Evolutionary conservation across 129 eudicot genomes (phyloP).

Genomic region (Dittrichia graveolens): DNA sequence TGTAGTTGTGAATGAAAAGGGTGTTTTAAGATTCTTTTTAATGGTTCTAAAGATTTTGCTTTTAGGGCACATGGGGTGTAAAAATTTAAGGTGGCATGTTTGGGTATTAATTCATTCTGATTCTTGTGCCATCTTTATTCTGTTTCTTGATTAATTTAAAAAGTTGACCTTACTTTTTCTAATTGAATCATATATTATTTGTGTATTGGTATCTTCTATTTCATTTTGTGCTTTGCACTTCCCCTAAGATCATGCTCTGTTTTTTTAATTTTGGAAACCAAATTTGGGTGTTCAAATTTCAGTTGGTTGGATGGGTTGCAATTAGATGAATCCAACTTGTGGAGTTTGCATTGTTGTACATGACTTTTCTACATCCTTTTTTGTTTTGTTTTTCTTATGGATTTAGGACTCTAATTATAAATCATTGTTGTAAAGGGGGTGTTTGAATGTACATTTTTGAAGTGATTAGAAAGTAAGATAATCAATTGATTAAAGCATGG

Average conservation of each 20-base stretch:
- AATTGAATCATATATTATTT: not conserved
- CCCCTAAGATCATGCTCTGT: not conserved
- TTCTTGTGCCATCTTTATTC: slow-evolving; percentile 34
- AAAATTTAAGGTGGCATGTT: slow-evolving; percentile 20
- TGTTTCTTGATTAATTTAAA: slow-evolving; percentile 4
- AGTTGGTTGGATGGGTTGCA: not conserved
- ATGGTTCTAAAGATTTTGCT: slow-evolving; percentile 28
- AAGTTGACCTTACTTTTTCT: slow-evolving; percentile 24
- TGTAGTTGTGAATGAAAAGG: slow-evolving; percentile 4
- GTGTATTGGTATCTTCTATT: slow-evolving; percentile 7
- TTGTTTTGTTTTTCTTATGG: no score
- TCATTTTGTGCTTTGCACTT: no score
- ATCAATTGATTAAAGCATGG: not conserved
- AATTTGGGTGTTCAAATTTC: not conserved
- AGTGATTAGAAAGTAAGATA: not conserved
- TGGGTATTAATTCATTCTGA: slow-evolving; percentile 19
- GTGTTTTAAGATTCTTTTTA: slow-evolving; percentile 18
- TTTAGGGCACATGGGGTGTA: slow-evolving; percentile 33
- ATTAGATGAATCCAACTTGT: slow-evolving; percentile 9
- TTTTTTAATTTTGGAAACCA: not conserved
- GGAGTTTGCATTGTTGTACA: no score
- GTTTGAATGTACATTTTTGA: not conserved
- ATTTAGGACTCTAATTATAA: not conserved
- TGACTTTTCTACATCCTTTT: no score
- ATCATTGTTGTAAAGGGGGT: not conserved